A percentile compares a stretch with the other conserved stretches of the same genome.
phyloP scores from a whole-genome alignment of 2,329 filamentous ascomycete genomes.

The Gyromitra esculenta region DNA sequence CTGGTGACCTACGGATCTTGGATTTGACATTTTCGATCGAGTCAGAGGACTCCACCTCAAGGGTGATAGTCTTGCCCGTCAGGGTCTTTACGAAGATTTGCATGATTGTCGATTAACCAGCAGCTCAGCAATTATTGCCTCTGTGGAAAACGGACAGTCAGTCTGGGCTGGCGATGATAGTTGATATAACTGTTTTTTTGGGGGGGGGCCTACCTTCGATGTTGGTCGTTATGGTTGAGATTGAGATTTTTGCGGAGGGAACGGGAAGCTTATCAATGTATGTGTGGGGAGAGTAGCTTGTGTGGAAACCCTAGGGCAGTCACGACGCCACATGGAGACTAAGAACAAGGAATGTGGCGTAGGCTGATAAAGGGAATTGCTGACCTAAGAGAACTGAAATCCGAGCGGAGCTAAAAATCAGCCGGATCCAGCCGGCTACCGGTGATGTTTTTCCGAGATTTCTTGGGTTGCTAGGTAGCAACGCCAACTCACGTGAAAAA shows the following conservation, averaged over 20 bases:
- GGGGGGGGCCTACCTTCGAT: conserved; percentile 52
- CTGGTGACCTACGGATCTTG: conserved; percentile 74
- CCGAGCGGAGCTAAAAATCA: not conserved
- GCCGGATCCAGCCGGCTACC: conserved; percentile 35
- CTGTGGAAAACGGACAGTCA: conserved; percentile 45
- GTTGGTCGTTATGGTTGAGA: conserved; percentile 48
- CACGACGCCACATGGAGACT: conserved; percentile 16
- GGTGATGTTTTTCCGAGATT: conserved; percentile 30
- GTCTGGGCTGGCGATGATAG: not conserved
- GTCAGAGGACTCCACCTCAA: conserved; percentile 99
- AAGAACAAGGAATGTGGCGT: not conserved
- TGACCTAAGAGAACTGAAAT: not conserved
- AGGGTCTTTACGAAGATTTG: conserved; percentile 85
- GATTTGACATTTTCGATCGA: conserved; percentile 99
- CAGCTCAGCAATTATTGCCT: conserved; percentile 56
- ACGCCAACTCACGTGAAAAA: conserved; percentile 51
- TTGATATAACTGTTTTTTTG: not conserved
- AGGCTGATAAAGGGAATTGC: not conserved
- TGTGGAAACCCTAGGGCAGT: conserved; percentile 46
- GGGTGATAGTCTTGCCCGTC: conserved; percentile 99
- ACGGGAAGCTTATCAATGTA: conserved; percentile 32
- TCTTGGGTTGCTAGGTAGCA: conserved; percentile 37
- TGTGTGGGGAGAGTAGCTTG: conserved; percentile 37
- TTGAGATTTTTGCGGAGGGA: conserved; percentile 24
- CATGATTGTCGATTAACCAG: conserved; percentile 68